Base-by-base conservation (phyloP, 1,139 yeast species). In the Candida pseudoviswanathii region DNA sequence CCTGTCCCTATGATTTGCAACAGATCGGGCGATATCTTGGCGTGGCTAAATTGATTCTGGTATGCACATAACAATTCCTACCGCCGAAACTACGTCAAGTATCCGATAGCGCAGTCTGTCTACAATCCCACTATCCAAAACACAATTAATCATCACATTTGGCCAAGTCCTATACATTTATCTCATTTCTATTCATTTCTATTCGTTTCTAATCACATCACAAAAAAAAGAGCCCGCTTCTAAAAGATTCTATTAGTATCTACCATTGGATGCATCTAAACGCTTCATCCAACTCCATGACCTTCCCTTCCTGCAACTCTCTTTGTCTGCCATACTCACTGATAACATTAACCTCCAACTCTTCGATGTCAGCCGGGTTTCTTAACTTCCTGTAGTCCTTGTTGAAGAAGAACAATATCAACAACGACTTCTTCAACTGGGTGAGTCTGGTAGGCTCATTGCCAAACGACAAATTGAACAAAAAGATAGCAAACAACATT, bases 401-500 rank as follows among this genome's bases (percentile, higher is more conserved):
- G 24, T 58, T 56, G 43, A 64, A 54, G 41, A 63, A 58, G 41
- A 63, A 58, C 26, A 63, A 41, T 4, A 64, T 50, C 44, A 62
- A 41, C 3, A 57, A 39, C 3, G 66, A 58, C 43, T 58, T 58
- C 45, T 54, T 55, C 21, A 62, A 45, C 9, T 49, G 50, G 11
- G 33, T 42, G 2, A 48, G 32, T 41, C 56, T 45, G 5, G 41
- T 29, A 9, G 36, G 36, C 3, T 38, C 44, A 10, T 26, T 26
- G 27, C 45, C 47, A n/a, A 50, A 46, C n/a, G 54, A 41, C 45
- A 61, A 36, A 45, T 56, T 55, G 48, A 49, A 59, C 1, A 66
- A 37, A 10, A 57, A 50, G 2, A 60, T 46, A 3, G 68, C 63
- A 21, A 63, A 62, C 27, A 63, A 43, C 58, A 64, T 63, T 5